phyloP scores from a whole-genome alignment of 441 rosid species.

The Gossypium laxum region DNA sequence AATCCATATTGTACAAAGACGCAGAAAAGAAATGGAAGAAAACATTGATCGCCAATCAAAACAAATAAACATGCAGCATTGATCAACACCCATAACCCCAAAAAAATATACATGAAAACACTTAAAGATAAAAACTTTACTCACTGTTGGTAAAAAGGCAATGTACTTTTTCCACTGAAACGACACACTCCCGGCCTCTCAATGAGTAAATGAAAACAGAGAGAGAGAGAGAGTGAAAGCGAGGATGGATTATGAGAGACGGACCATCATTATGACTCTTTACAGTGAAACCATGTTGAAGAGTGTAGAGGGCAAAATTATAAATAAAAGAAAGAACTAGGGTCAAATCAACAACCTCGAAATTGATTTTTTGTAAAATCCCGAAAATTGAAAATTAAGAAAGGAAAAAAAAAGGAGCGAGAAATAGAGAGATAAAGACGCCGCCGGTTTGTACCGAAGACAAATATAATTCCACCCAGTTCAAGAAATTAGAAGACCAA shows the following conservation, averaged over 20 bases:
- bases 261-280: background rate
- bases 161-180: slow-evolving; percentile 20
- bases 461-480: slow-evolving; percentile 19
- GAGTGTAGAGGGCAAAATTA: background rate
- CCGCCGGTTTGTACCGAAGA: slow-evolving; percentile 21
- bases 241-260: background rate
- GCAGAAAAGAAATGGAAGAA: background rate
- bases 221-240: background rate
- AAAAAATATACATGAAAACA: background rate
- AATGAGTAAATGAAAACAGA: background rate
- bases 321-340: background rate
- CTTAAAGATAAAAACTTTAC: slow-evolving; percentile 11
- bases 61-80: slow-evolving; percentile 13
- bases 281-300: background rate
- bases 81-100: background rate
- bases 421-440: slow-evolving; percentile 4
- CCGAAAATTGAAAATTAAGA: background rate
- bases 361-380: background rate
- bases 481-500: slow-evolving; percentile 10
- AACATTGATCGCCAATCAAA: slow-evolving; percentile 17
- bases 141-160: slow-evolving; percentile 18
- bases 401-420: background rate
- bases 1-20: background rate
- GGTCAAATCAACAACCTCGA: background rate
- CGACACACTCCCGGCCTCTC: background rate